phyloP scores from a whole-genome alignment of 306 rosid genomes.

The Fragaria vesca region DNA sequence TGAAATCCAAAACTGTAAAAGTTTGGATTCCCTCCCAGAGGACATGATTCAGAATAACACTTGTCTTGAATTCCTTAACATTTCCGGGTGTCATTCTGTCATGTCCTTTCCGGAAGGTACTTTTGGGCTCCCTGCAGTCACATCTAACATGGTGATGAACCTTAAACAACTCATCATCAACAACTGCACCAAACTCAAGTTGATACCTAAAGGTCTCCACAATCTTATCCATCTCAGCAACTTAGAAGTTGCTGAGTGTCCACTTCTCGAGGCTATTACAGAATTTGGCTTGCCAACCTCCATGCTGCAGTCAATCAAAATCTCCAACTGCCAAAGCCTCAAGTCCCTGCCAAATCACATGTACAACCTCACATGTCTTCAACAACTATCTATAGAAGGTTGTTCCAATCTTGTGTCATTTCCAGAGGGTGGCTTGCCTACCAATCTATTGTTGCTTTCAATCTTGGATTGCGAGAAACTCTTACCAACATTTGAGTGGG shows the following conservation, averaged over 20 bases:
- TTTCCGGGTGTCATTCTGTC: constrained; percentile 30
- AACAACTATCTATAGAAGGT: constrained; percentile 26
- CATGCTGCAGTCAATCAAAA: constrained; percentile 13
- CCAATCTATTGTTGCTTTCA: constrained; percentile 25
- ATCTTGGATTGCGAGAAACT: constrained; percentile 28
- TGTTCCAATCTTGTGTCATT: constrained; percentile 22
- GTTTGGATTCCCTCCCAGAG: constrained; percentile 21
- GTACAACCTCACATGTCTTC: constrained; percentile 30
- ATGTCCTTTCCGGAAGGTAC: constrained; percentile 16
- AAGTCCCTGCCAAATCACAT: constrained; percentile 25
- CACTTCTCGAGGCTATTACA: constrained; percentile 20
- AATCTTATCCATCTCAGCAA: constrained; percentile 20
- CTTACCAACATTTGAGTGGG: constrained; percentile 33
- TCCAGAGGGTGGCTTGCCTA: constrained; percentile 32
- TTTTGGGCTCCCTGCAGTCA: constrained; percentile 10
- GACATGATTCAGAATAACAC: constrained; percentile 6
- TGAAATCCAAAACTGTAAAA: constrained; percentile 28
- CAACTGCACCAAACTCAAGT: constrained; percentile 21
- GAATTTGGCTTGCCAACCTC: constrained; percentile 27
- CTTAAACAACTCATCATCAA: constrained; percentile 29
- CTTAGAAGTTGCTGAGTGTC: constrained; percentile 35
- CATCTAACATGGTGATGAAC: constrained; percentile 16
- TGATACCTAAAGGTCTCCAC: constrained; percentile 27
- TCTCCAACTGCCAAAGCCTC: constrained; percentile 24
- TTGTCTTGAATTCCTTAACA: constrained; percentile 24